Base-by-base conservation (phyloP, 768 basidiomycete genomes). In the Erythrobasidium yunnanense region DNA sequence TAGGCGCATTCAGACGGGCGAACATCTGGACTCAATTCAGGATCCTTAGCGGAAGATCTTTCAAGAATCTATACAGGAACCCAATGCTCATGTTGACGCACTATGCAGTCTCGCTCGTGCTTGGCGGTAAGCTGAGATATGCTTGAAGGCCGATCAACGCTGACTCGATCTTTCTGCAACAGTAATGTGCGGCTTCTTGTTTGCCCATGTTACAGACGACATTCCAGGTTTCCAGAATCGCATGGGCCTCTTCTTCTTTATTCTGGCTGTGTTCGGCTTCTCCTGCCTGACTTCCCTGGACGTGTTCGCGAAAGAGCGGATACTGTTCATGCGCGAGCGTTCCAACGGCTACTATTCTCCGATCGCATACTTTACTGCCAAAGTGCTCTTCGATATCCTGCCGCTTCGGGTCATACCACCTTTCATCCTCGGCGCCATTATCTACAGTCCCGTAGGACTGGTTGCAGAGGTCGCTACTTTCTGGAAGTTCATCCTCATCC, bases 271-370 rank as follows among this genome's bases (percentile, higher is more conserved):
- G 7, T 97, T 99, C 71, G 95, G 91, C 1, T 97, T 99, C 78
- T 93, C 93, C 3, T 93, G 90, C 74, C 77, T 99, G 63, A 91
- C 91, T 8, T 96, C 92, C 60, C 78, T 99, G 55, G 88, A 90
- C 2, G 77, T 95, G 54, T 97, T 99, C 74, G 88, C 95, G 4
- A 90, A 89, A 70, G 95, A 99, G 73, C 83, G 95, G 47, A 85
- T 97, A 66, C 77, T 99, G 53, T 99, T 97, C 79, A 96, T 96
- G 84, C 85, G 95, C n/a, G 95, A 99, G 77, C 81, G 93, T 88
- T 92, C 46, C 81, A 99, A 99, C 71, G 95, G 95, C 13, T 99
- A 99, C 77, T 99, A 99, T 76, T 88, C 90, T 0, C 87, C 95
- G 1, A 85, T 92, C 74, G 92, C 91, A 7, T 99, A 97, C 80